Conservation (phyloP, 2,329 filamentous ascomycete genomes). For the Epichloe gansuensis region DNA sequence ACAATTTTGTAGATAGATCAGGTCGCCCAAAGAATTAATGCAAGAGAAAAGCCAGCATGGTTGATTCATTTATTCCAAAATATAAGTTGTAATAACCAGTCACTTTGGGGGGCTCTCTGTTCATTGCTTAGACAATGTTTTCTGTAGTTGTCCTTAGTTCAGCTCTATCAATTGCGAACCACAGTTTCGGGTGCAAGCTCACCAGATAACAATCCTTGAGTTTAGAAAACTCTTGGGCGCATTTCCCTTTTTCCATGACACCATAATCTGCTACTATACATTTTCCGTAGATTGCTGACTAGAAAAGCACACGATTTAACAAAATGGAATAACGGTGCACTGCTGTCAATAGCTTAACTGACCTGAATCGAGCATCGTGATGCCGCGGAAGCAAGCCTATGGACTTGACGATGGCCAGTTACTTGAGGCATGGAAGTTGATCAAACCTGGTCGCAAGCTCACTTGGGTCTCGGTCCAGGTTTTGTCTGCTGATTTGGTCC, state of each 20-base stretch:
- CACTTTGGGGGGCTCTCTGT: neutral
- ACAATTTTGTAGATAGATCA: neutral
- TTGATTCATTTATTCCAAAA: neutral
- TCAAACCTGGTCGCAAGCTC: no score
- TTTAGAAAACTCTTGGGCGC: slow-evolving; percentile 67
- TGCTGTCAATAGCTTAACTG: slow-evolving; percentile 6
- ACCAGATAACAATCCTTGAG: slow-evolving; percentile 85
- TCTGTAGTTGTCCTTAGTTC: neutral
- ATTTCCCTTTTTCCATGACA: slow-evolving; percentile 84
- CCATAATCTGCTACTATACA: slow-evolving; percentile 88
- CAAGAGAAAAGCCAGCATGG: neutral
- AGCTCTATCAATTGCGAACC: neutral
- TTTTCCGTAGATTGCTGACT: slow-evolving; percentile 81
- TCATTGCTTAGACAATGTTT: slow-evolving; percentile 17
- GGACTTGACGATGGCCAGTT: slow-evolving; percentile 32
- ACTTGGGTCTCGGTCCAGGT: neutral
- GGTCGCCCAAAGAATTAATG: no score
- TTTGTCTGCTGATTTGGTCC: neutral
- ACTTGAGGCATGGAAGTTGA: slow-evolving; percentile 1
- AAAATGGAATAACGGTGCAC: neutral
- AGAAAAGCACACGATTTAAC: neutral
- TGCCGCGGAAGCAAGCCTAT: slow-evolving; percentile 40
- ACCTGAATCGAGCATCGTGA: slow-evolving; percentile 45
- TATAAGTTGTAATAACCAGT: no score
- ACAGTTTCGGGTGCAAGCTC: slow-evolving; percentile 16